Evolutionary conservation across 176 grass and related monocot genomes (phyloP).

Genomic region (Hsuehochloa calcarea): DNA sequence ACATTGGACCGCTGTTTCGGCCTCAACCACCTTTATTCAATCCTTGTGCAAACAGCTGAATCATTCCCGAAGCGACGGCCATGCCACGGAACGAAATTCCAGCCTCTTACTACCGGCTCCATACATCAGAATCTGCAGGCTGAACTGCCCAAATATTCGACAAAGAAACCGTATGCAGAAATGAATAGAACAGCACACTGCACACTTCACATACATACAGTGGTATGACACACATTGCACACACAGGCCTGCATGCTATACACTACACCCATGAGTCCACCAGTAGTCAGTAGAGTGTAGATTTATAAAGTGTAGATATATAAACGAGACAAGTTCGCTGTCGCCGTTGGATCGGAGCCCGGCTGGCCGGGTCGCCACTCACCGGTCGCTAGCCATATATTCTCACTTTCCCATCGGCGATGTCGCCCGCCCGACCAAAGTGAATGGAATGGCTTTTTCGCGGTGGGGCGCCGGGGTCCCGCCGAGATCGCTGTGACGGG

Average conservation of each 20-base stretch:
- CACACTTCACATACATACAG: neutral
- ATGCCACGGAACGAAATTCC: neutral
- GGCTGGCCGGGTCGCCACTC: neutral
- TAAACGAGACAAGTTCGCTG: neutral
- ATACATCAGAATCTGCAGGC: neutral
- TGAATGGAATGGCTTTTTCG: slow-evolving; percentile 35
- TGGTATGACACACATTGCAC: neutral
- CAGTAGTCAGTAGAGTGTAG: too few species aligned
- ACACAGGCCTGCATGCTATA: neutral
- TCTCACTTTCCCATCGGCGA: slow-evolving; percentile 8
- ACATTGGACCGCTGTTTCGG: neutral
- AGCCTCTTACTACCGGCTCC: neutral
- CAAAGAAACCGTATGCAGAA: neutral
- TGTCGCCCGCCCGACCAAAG: neutral
- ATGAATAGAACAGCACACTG: neutral
- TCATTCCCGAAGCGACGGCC: slow-evolving; percentile 1
- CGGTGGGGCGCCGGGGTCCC: slow-evolving; percentile 14
- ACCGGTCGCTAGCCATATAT: slow-evolving; percentile 3
- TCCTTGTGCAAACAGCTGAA: neutral
- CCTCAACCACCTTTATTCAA: neutral
- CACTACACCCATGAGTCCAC: neutral
- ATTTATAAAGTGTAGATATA: neutral
- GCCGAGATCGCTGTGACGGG: slow-evolving; percentile 27
- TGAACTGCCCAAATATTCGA: neutral
- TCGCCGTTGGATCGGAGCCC: neutral